These are phyloP conservation scores for Collybiopsis confluens DNA, from an alignment of 768 basidiomycete species.

Conservation along the genomic window DNA sequence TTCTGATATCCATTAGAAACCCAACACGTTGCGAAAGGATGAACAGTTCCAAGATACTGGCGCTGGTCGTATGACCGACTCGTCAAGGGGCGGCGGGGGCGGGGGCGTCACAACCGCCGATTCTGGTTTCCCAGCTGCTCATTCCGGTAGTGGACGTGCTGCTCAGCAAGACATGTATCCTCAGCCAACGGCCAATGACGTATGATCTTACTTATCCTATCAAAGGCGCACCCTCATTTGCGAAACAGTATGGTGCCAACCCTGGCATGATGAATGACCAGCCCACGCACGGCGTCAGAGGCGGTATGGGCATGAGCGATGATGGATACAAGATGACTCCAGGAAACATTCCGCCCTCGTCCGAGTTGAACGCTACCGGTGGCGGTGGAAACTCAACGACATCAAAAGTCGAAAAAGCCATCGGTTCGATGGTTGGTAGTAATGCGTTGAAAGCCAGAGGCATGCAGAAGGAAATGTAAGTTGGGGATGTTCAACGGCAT, in stretches of 20 bases:
- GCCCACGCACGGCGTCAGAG: background rate
- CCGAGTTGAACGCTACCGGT: background rate
- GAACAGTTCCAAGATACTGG: background rate
- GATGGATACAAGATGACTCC: background rate
- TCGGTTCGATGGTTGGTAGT: constrained; percentile 43
- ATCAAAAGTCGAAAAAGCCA: constrained; percentile 45
- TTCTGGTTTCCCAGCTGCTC: background rate
- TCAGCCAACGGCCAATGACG: background rate
- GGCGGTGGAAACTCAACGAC: constrained; percentile 30
- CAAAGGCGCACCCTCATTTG: background rate
- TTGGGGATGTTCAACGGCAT: too few relatives aligned
- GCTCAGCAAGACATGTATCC: background rate
- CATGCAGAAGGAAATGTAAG: constrained; percentile 44
- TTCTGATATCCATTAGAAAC: background rate
- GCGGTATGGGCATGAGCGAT: background rate
- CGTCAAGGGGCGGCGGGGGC: background rate
- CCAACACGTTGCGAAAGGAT: background rate
- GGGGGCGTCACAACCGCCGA: background rate
- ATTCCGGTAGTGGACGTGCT: background rate
- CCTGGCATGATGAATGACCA: background rate
- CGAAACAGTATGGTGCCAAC: background rate
- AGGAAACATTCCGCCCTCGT: background rate
- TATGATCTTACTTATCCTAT: background rate
- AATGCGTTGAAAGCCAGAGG: constrained; percentile 44
- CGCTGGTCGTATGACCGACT: background rate